Base-by-base conservation (phyloP, 805 yeast species). In the Saccharomycopsis guyanensis region DNA sequence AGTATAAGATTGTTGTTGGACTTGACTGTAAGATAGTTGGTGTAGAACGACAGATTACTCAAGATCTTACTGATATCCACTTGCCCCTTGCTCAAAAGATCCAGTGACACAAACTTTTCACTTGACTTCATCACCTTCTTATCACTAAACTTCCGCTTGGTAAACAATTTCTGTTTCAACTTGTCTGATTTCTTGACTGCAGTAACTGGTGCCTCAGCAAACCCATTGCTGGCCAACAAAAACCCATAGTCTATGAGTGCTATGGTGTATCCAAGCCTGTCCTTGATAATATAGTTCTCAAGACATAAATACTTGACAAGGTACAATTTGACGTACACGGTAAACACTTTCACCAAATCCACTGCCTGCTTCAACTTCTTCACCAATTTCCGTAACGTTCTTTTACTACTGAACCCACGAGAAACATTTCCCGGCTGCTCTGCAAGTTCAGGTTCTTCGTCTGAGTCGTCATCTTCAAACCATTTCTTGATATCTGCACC, bases 181-280 rank as follows among this genome's bases (percentile, higher is more conserved):
- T 37, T 42, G 4, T 38, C 43, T 15, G 22, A 4, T 13, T 18
- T 40, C 13, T 24, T 19, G 23, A 23, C 40, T 27, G 3, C 32
- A 19, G 13, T 16, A 33, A 25, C 19, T 23, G 12, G 22, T 32
- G 3, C 20, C 12, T 31, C 23, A 7, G 31, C 16, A 10, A n/a
- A 18, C 19, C 40, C 41, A 7, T 24, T 24, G 31, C 45, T 39
- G 12, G 24, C 34, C 18, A 45, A 4, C 12, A 18, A 5, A 22
- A 47, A 42, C 4, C 49, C 50, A 32, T 42, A 51, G 19, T 51
- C 40, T 5, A 51, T 42, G 12, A 51, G 34, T 3, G 48, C 36
- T 10, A 51, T 45, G 23, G 51, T 25, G 5, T 31, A 27, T 12
- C 53, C 52, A 8, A 43, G 27, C 24, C 42, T 39, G 23, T 45